Evolutionary conservation across 2,329 filamentous ascomycete genomes (phyloP).

Genomic region (Aspergillus oerlinghausenensis): DNA sequence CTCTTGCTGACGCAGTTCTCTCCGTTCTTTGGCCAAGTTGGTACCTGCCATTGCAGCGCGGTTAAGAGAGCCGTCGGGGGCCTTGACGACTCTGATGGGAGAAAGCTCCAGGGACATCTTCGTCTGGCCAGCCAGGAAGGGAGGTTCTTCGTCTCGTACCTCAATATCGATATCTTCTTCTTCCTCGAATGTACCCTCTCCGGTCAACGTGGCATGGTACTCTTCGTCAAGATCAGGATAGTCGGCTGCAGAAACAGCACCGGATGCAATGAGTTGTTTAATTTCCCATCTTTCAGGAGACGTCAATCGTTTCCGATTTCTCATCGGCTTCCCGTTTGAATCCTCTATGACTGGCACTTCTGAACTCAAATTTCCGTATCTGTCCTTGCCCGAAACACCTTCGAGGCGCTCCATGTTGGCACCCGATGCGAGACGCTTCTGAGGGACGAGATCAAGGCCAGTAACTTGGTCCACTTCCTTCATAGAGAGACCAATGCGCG

Average conservation of each 20-base stretch:
- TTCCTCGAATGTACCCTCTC: slow-evolving; percentile 81
- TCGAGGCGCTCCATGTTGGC: slow-evolving; percentile 84
- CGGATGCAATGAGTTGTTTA: slow-evolving; percentile 89
- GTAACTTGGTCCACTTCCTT: slow-evolving; percentile 92
- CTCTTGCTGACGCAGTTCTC: slow-evolving; percentile 85
- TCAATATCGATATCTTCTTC: slow-evolving; percentile 98
- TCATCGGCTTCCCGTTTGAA: slow-evolving; percentile 50
- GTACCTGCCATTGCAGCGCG: slow-evolving; percentile 93
- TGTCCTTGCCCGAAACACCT: slow-evolving; percentile 50
- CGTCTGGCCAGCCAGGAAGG: slow-evolving; percentile 91
- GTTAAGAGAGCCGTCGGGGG: slow-evolving; percentile 96
- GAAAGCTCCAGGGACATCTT: slow-evolving; percentile 94
- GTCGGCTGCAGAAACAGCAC: slow-evolving; percentile 85
- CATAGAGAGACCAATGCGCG: slow-evolving; percentile 84
- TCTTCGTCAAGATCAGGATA: slow-evolving; percentile 95
- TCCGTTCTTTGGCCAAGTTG: slow-evolving; percentile 78
- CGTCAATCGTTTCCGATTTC: slow-evolving; percentile 85
- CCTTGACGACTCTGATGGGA: slow-evolving; percentile 93
- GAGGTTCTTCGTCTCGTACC: slow-evolving; percentile 91
- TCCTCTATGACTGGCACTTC: slow-evolving; percentile 62
- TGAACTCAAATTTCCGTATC: slow-evolving; percentile 51
- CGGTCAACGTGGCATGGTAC: slow-evolving; percentile 80
- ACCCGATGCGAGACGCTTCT: slow-evolving; percentile 74
- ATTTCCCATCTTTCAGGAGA: slow-evolving; percentile 98
- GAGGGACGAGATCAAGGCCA: slow-evolving; percentile 75